Evolutionary conservation across 495 filamentous ascomycete species (phyloP).

Genomic region (Podospora sp.): DNA sequence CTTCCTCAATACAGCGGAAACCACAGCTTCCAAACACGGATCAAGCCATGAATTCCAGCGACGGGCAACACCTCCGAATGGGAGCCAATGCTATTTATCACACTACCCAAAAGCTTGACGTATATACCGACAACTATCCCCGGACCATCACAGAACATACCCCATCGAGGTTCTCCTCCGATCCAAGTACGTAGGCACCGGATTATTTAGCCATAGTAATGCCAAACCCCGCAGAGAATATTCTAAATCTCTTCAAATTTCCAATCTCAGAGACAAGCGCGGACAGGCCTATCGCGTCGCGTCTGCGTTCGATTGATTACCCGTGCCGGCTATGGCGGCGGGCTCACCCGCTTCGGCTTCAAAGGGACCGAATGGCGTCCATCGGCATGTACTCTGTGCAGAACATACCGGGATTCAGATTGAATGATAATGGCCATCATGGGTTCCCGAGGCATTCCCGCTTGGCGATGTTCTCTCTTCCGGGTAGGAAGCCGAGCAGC

Average conservation of each 20-base stretch:
- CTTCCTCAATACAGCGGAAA: not conserved
- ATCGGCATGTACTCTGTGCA: not conserved
- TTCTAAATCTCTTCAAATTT: not conserved
- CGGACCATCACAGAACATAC: not conserved
- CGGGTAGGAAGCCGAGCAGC: not conserved
- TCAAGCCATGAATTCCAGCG: too few species aligned
- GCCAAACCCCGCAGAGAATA: not conserved
- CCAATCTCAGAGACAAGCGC: not conserved
- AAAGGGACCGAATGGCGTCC: not conserved
- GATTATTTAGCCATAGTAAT: conserved; percentile 18
- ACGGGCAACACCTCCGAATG: not conserved
- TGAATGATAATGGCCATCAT: not conserved
- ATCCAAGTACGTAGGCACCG: not conserved
- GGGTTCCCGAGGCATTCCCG: not conserved
- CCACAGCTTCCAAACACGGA: not conserved
- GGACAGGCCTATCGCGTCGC: not conserved
- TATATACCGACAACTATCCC: not conserved
- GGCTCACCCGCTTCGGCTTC: not conserved
- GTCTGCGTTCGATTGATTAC: not conserved
- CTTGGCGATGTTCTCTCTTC: not conserved
- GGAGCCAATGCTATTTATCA: not conserved
- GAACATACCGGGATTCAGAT: not conserved
- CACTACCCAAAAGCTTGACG: not conserved
- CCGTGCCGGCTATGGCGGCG: not conserved
- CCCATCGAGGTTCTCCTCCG: not conserved